Percentiles rank a stretch among this genome's conserved stretches.
Evolutionary conservation across 208 protist species (phyloP).

Genomic region (Acanthamoeba sp.): DNA sequence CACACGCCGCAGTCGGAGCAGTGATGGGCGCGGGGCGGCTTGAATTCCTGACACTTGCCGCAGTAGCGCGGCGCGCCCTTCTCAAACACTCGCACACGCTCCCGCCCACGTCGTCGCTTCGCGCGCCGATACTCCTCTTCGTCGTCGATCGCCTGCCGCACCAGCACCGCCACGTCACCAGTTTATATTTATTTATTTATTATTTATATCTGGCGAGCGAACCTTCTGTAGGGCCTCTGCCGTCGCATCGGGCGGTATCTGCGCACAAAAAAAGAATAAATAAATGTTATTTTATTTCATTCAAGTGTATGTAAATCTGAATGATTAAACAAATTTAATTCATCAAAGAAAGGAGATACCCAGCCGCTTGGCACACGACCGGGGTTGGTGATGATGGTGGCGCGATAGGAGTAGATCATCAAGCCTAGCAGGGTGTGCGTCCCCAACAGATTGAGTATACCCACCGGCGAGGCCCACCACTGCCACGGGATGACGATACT

Average conservation of each 20-base stretch:
- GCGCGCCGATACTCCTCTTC: constrained; percentile 15
- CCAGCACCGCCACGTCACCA: neutral
- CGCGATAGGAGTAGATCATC: constrained; percentile 20
- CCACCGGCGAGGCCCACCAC: neutral
- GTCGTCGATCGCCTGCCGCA: neutral
- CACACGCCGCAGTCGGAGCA: constrained; percentile 42
- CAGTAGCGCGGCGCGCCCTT: constrained; percentile 29
- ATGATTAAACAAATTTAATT: neutral
- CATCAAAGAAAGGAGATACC: neutral
- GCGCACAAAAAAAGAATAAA: neutral
- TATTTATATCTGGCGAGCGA: neutral
- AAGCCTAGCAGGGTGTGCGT: neutral
- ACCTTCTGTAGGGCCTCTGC: neutral
- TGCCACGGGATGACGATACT: constrained; percentile 24
- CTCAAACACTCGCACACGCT: neutral
- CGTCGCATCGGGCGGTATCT: neutral
- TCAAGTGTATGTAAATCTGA: too few species aligned
- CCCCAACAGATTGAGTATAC: neutral
- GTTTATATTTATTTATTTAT: neutral
- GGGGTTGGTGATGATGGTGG: neutral
- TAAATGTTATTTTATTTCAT: neutral
- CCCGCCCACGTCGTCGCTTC: neutral
- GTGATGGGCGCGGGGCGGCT: constrained; percentile 43
- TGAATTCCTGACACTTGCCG: constrained; percentile 72
- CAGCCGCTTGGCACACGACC: neutral